Base-by-base conservation (phyloP, 2,329 filamentous ascomycete species). In the Stachybotrys chartarum region DNA sequence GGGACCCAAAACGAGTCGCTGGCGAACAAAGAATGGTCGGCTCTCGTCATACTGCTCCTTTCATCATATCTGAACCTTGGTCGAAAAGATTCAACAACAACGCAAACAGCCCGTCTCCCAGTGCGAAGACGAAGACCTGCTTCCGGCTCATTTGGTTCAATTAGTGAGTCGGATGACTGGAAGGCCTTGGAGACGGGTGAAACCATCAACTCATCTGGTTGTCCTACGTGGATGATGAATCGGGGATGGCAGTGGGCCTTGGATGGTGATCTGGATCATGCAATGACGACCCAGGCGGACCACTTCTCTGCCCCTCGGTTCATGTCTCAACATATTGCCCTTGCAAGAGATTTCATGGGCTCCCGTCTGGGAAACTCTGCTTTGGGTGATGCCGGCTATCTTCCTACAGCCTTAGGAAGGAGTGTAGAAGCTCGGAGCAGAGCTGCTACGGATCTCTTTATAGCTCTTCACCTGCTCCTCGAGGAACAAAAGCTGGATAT, bases 401-500 rank as follows among this genome's bases (percentile, higher is more conserved):
- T 92, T 54, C 87, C 88, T 31, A 88, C 85, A 0, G 81, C 79
- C 2, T 56, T 73, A 3, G 70, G 70, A 51, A 72, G 79, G 53
- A 80, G 77, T 54, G 74, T 80, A 44, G 81, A 83, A 55, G 77
- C 78, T 52, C 80, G 84, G 48, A 78, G 81, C 55, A 85, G 78
- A 64, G 72, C 84, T 54, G 78, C 88, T 39, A 75, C 87, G 66
- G 82, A 89, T 64, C 78, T 88, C 53, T 80, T 93, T 44, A 76
- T 95, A 60, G 87, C 83, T 1, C 76, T 99, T 12, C 94, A 99
- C 72, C 77, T 97, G 3, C 75, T 96, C n/a, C 80, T 88, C 0
- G 93, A 99, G 68, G 94, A 99, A 68, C 80, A 88, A 59, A 97
- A 96, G 66, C 80, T 99, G 1, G 84, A 90, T 58, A 81, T 86